These are phyloP conservation scores for Nicotiana benthamiana DNA, from an alignment of 257 asterid species.

Conservation along the genomic window DNA sequence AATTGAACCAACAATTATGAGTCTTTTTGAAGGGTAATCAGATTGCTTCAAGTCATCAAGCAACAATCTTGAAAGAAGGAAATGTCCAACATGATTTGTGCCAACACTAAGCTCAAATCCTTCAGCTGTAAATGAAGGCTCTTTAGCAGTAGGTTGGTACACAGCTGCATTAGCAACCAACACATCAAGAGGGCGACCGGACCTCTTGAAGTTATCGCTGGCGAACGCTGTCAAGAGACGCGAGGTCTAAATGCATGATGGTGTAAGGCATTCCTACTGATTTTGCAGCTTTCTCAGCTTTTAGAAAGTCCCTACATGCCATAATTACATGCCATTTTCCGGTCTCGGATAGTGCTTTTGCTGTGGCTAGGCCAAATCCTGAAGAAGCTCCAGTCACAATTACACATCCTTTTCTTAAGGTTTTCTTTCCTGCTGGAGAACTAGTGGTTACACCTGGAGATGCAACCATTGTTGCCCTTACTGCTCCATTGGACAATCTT, in stretches of 20 bases:
- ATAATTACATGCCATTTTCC: constrained; percentile 85
- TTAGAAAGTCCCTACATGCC: constrained; percentile 93
- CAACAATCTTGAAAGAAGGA: constrained; percentile 74
- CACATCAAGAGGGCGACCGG: constrained; percentile 60
- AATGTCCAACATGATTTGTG: constrained; percentile 83
- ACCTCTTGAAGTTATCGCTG: constrained; percentile 58
- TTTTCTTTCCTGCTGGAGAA: constrained; percentile 55
- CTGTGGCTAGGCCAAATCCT: constrained; percentile 81
- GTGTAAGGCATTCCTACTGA: constrained; percentile 65
- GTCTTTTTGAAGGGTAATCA: constrained; percentile 73
- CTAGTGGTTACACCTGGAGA: constrained; percentile 40
- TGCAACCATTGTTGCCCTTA: constrained; percentile 48
- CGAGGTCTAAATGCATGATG: constrained; percentile 77
- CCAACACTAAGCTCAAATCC: constrained; percentile 95
- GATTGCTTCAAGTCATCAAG: constrained; percentile 75
- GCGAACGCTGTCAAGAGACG: constrained; percentile 80
- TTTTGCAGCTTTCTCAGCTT: constrained; percentile 74
- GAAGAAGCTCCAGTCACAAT: constrained; percentile 84
- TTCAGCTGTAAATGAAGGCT: constrained; percentile 72
- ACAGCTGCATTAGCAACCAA: constrained; percentile 89
- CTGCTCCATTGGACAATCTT: constrained; percentile 7
- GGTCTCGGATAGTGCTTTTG: constrained; percentile 67
- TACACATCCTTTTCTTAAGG: constrained; percentile 60
- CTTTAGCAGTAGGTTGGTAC: constrained; percentile 75
- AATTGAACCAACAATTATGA: constrained; percentile 90